These are phyloP conservation scores for Daldinia decipiens DNA, from an alignment of 495 filamentous ascomycete species.

Conservation along the genomic window DNA sequence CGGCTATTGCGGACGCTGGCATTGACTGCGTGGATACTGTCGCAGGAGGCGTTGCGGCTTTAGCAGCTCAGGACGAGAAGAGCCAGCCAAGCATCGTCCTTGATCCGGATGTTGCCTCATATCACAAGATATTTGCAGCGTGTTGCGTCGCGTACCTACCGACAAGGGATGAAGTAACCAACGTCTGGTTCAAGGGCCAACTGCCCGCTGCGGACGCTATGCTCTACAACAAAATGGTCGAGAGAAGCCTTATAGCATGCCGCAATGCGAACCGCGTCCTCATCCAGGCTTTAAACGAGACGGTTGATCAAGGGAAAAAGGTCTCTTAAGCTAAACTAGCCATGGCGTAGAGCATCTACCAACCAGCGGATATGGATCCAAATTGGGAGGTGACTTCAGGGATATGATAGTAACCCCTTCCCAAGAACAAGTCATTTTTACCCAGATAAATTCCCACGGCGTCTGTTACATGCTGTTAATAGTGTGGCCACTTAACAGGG, in stretches of 20 bases:
- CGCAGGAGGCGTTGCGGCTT: slow-evolving; percentile 85
- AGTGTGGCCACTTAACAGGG: background rate
- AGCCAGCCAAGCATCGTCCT: slow-evolving; percentile 68
- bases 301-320: slow-evolving; percentile 42
- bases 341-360: background rate
- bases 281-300: slow-evolving; percentile 51
- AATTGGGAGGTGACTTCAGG: background rate
- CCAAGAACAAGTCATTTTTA: background rate
- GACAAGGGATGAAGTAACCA: slow-evolving; percentile 87
- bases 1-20: slow-evolving; percentile 93
- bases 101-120: slow-evolving; percentile 86
- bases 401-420: background rate
- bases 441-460: background rate
- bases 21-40: slow-evolving; percentile 96
- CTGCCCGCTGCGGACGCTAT: slow-evolving; percentile 53
- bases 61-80: slow-evolving; percentile 62
- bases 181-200: slow-evolving; percentile 89
- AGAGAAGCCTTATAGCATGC: slow-evolving; percentile 57
- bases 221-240: slow-evolving; percentile 54
- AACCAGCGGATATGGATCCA: background rate
- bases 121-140: slow-evolving; percentile 77
- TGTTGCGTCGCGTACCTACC: slow-evolving; percentile 93
- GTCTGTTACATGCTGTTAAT: background rate
- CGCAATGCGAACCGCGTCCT: slow-evolving; percentile 56
- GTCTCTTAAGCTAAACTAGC: slow-evolving; percentile 28